Evolutionary conservation across 2,329 filamentous ascomycete genomes (phyloP).

Genomic region (Aureobasidium sp.): DNA sequence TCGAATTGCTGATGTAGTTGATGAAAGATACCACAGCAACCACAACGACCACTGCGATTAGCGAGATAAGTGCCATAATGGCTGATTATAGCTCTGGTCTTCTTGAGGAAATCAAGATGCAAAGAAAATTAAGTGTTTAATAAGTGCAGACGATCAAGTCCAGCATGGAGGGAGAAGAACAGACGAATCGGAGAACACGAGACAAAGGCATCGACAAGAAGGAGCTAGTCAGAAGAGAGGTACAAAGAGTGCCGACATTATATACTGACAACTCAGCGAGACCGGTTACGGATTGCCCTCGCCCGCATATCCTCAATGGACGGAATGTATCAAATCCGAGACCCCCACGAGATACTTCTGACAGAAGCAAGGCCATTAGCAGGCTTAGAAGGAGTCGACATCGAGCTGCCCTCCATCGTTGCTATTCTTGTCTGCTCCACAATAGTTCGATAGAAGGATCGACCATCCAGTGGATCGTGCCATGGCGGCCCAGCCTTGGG

Average conservation of each 20-base stretch:
- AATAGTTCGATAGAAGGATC: background rate
- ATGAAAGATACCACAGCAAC: constrained; percentile 24
- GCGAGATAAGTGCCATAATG: constrained; percentile 20
- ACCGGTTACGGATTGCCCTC: background rate
- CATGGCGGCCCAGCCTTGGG: constrained; percentile 5
- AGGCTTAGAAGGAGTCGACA: background rate
- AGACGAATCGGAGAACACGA: background rate
- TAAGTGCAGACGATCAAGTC: background rate
- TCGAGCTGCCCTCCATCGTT: background rate
- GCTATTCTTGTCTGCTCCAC: constrained; percentile 8
- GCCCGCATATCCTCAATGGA: background rate
- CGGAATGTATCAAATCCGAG: background rate
- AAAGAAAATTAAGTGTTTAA: background rate
- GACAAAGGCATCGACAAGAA: background rate
- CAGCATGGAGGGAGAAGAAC: background rate
- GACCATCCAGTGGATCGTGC: constrained; percentile 9
- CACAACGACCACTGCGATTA: constrained; percentile 22
- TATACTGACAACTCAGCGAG: background rate
- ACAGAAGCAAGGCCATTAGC: background rate
- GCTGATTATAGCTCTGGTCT: background rate
- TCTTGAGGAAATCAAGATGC: background rate
- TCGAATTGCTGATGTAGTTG: constrained; percentile 16
- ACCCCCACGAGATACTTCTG: background rate
- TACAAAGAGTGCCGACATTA: background rate
- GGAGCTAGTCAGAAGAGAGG: background rate